Base-by-base conservation (phyloP, 1,139 yeast species). In the Hansenula lynferdii region DNA sequence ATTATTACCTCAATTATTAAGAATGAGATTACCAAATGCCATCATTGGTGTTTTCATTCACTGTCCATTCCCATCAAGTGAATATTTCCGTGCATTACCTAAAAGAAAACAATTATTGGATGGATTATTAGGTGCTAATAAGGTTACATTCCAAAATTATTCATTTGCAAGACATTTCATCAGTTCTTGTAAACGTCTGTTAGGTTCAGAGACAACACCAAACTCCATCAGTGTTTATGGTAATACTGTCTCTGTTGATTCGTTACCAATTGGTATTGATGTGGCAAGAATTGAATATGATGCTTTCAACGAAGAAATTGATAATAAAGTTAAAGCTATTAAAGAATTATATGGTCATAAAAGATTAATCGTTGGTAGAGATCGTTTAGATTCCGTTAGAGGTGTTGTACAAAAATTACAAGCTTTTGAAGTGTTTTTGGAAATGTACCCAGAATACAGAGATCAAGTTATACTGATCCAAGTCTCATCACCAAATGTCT, bases 61-160 rank as follows among this genome's bases (percentile, higher is more conserved):
- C 59, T 76, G 86, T 6, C 96, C 97, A 12, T 89, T 94, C 73
- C 97, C 98, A 10, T 85, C 95, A 29, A 82, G 90, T n/a, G 98
- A 92, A 62, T 87, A 89, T 58, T 87, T 92, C 64, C 72, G 97
- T 44, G 85, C 96, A 49, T 64, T 92, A 33, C 82, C 96, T 30
- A 85, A 85, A 60, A 74, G 98, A 50, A 72, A 80, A 40, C 83
- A 85, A 53, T 68, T 92, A 36, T 68, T 92, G 43, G 95, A 87
- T 55, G 97, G 98, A 19, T 74, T 92, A 74, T 70, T 94, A 41
- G 97, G 97, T 18, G 80, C 96, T 6, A 87, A 87, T 57, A 75
- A 81, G 51, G 75, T 92, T 37, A 89, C 85, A 8, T 87, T 92
- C 62, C 98, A 92, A 61, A 79, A 87, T 43, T 80, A 77, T 41